phyloP scores from a whole-genome alignment of 2,329 filamentous ascomycete genomes.

The Aquanectria penicillioides region DNA sequence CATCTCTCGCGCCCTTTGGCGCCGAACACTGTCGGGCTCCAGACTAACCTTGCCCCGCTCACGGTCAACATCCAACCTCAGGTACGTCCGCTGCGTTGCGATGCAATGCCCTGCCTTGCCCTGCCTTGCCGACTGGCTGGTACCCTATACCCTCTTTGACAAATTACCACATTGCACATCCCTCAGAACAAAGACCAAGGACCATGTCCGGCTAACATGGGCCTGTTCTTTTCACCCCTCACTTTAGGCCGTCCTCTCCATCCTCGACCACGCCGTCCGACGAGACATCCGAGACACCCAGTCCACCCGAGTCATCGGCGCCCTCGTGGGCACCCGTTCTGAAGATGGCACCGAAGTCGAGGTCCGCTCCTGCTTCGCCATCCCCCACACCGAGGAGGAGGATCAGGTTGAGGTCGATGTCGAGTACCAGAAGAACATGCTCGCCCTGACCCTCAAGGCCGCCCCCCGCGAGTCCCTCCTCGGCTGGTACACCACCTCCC shows the following conservation, averaged over 20 bases:
- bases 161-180: neutral
- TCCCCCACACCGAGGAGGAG: slow-evolving; percentile 97
- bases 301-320: slow-evolving; percentile 96
- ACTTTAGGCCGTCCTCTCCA: slow-evolving; percentile 73
- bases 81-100: slow-evolving; percentile 62
- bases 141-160: slow-evolving; percentile 10
- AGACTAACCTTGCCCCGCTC: slow-evolving; percentile 89
- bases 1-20: slow-evolving; percentile 94
- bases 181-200: neutral
- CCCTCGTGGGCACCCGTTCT: slow-evolving; percentile 89
- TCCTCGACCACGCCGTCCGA: slow-evolving; percentile 94
- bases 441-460: slow-evolving; percentile 91
- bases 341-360: slow-evolving; percentile 98
- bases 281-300: slow-evolving; percentile 80
- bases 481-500: slow-evolving; percentile 97
- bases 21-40: slow-evolving; percentile 80
- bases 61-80: slow-evolving; percentile 95
- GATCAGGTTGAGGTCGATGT: slow-evolving; percentile 99
- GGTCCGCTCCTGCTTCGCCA: slow-evolving; percentile 95
- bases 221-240: neutral
- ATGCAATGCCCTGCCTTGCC: neutral
- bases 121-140: neutral
- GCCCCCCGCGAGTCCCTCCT: slow-evolving; percentile 93
- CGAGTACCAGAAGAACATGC: slow-evolving; percentile 99
- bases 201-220: slow-evolving; percentile 22